Evolutionary conservation across 306 rosid species (phyloP), one percentile per base, ranked within the genome.

Genomic region (Adenanthera pavonina): DNA sequence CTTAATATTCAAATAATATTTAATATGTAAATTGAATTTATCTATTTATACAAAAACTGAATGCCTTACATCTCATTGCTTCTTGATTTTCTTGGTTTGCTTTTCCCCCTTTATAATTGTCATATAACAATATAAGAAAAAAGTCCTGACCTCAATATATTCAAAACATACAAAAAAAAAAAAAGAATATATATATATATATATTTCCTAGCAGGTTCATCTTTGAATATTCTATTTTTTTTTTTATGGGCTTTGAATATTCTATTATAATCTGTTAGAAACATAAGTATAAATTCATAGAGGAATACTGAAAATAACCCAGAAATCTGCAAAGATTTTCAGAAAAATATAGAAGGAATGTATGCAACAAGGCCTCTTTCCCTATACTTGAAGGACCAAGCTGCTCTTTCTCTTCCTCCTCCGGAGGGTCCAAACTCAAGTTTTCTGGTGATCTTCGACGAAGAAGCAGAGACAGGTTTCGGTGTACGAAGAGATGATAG

Each of bases 361-460:
- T 87, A 87, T 73, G 85, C 75, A 10, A 82, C 90, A 19, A 87
- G 88, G 20, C 77, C 67, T 20, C 56, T 69, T 17, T 87, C 88
- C 0, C 0, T 51, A 53, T 85, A 72, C 80, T 67, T 38, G 51
- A 82, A 33, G 49, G 34, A 67, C 0, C 83, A 80, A 33, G 15
- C n/a, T 61, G 85, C 76, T 7, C 51, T 82, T 5, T 84, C 78
- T 8, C 52, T 20, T 4, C 67, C 80, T 2, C 82, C 81, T 17
- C 78, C 88, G 35, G 80, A 48, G 53, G 87, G 85, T 1, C 90
- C 88, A 34, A 87, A 84, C 38, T 78, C 87, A 14, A 79, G 87
- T 30, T 49, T 75, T 68, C 75, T 85, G 71, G 86, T 87, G 4
- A 53, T 79, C 47, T 67, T 30, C 0, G 88, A 85, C 69, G 52